Conservation (phyloP, 768 basidiomycete species). For the Pisolithus tinctorius region DNA sequence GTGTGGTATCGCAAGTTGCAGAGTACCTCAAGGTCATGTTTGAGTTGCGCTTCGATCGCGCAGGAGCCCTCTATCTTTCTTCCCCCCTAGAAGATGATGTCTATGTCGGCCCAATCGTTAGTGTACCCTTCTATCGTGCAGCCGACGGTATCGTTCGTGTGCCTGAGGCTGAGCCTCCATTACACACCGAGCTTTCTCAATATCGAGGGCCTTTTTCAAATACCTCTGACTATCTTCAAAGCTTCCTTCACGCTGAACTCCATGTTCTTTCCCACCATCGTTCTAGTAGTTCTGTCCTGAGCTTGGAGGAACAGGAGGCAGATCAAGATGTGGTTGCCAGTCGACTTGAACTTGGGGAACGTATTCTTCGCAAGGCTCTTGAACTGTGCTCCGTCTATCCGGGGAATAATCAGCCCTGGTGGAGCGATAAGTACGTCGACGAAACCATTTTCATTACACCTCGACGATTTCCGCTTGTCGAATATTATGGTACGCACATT, state of each 20-base stretch:
- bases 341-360: constrained; percentile 3
- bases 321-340: background rate
- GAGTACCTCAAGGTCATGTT: background rate
- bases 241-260: background rate
- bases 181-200: background rate
- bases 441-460: background rate
- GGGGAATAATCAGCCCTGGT: background rate
- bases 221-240: background rate
- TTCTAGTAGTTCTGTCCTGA: too few relatives aligned
- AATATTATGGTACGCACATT: background rate
- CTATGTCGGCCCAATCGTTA: background rate
- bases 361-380: constrained; percentile 1
- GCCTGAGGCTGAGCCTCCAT: too few relatives aligned
- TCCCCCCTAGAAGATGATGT: background rate
- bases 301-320: background rate
- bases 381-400: background rate
- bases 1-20: background rate
- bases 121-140: background rate
- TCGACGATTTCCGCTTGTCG: constrained; percentile 1
- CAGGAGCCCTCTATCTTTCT: background rate
- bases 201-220: background rate
- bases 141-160: too few relatives aligned
- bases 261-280: background rate
- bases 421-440: background rate
- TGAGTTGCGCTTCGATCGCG: background rate